Base-by-base conservation (phyloP, 345 rosid species). In the Combretum micranthum region DNA sequence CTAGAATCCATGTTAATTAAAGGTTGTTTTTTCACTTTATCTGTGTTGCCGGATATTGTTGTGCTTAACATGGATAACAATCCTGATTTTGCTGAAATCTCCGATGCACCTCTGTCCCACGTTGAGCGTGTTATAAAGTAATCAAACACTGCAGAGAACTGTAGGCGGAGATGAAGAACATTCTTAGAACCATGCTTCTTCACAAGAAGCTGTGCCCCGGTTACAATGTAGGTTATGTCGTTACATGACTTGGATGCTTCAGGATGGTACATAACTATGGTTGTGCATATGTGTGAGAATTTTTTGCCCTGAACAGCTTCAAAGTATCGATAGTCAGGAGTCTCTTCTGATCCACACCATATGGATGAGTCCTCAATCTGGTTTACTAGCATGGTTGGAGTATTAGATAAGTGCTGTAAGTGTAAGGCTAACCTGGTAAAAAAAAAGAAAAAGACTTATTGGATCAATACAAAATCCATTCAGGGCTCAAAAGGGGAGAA, bases 161-260 rank as follows among this genome's bases (percentile, higher is more conserved):
- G 63, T 12, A 93, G 74, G 25, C 88, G 73, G 55, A 93, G 94
- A 60, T 93, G 94, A 55, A 93, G 96, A 44, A 89, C 87, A 1
- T 56, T 64, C 55, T 73, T 87, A 15, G 94, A 76, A 56, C 74
- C 66, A n/a, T 82, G 85, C 63, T 80, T 87, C 54, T 82, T 80
- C 2, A 87, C 79, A 52, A 81, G 86, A 2, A 93, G 90, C 57
- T 85, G 91, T 61, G 86, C 94, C 10, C 99, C 99, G 2, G 97
- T 93, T 62, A 93, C 99, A 1, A 93, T 80, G 80, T 71, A 87
- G 55, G 91, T 69, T 2, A 39, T 69, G 20, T 77, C 73, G 60
- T 69, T 68, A 60, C 58, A 32, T 0, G 65, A 18, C 9, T 49
- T 70, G 87, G 93, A 84, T 6, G 47, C 19, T 21, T 20, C 55